A percentile compares a stretch with the other conserved stretches of the same genome.
Conservation (phyloP, 768 basidiomycete species). For the Psilocybe cubensis region DNA sequence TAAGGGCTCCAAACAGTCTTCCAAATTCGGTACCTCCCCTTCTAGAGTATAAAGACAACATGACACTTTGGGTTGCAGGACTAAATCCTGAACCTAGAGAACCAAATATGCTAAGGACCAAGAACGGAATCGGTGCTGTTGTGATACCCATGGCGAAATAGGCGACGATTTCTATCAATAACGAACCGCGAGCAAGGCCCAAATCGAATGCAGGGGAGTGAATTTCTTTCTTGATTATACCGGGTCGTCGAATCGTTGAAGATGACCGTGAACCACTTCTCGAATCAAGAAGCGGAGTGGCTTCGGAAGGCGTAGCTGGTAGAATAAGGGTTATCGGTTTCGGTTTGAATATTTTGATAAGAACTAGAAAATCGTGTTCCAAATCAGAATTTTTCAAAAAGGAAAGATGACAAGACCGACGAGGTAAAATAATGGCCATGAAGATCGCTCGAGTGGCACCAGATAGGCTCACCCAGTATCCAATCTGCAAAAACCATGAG, state of each 20-base stretch:
- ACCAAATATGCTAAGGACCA: constrained; percentile 47
- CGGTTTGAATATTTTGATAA: constrained; percentile 58
- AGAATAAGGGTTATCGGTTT: constrained; percentile 32
- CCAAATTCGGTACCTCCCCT: constrained; percentile 67
- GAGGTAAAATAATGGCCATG: constrained; percentile 60
- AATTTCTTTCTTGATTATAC: constrained; percentile 28
- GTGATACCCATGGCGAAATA: constrained; percentile 56
- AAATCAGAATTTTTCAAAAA: not conserved
- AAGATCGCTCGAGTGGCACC: constrained; percentile 57
- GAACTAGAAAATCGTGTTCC: constrained; percentile 38
- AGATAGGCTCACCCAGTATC: constrained; percentile 68
- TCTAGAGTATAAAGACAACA: constrained; percentile 65
- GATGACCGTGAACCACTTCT: constrained; percentile 16
- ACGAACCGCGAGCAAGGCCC: constrained; percentile 62
- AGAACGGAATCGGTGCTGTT: constrained; percentile 51
- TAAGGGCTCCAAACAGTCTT: constrained; percentile 78
- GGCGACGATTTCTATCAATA: constrained; percentile 55
- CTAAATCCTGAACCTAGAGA: constrained; percentile 65
- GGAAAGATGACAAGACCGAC: constrained; percentile 38
- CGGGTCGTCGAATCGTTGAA: constrained; percentile 15
- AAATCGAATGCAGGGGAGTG: constrained; percentile 69
- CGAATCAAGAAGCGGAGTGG: constrained; percentile 33
- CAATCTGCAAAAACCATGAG: constrained; percentile 46
- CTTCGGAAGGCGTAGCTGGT: constrained; percentile 25
- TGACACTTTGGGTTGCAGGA: constrained; percentile 73